Conservation (phyloP, 768 basidiomycete species). For the Fibroporia radiculosa region DNA sequence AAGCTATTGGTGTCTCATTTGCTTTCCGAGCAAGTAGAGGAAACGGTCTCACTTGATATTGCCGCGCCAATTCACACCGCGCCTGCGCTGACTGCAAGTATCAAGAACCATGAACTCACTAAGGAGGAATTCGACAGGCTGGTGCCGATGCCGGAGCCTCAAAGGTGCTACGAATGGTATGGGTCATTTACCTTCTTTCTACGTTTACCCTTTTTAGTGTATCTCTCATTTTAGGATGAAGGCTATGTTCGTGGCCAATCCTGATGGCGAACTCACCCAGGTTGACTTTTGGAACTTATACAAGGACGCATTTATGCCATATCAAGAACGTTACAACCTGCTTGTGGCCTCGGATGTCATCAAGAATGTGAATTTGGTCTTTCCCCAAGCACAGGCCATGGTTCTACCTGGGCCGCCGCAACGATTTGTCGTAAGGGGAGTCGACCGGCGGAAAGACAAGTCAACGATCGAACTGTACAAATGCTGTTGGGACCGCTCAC, state of each 20-base stretch:
- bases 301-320: slow-evolving; percentile 68
- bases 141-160: slow-evolving; percentile 56
- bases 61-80: slow-evolving; percentile 50
- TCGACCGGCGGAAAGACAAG: slow-evolving; percentile 58
- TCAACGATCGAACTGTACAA: slow-evolving; percentile 55
- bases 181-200: slow-evolving; percentile 9
- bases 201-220: not conserved
- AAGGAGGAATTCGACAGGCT: slow-evolving; percentile 60
- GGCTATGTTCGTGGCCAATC: slow-evolving; percentile 70
- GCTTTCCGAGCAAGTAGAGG: slow-evolving; percentile 65
- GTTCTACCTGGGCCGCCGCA: slow-evolving; percentile 66
- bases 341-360: slow-evolving; percentile 90
- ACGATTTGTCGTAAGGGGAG: slow-evolving; percentile 83
- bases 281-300: slow-evolving; percentile 96
- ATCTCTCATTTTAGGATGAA: slow-evolving; percentile 57
- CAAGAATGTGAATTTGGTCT: slow-evolving; percentile 82
- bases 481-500: slow-evolving; percentile 69
- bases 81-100: slow-evolving; percentile 36
- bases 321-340: slow-evolving; percentile 47
- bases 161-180: slow-evolving; percentile 79
- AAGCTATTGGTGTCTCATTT: slow-evolving; percentile 61
- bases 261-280: slow-evolving; percentile 81
- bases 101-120: slow-evolving; percentile 59
- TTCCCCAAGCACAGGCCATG: slow-evolving; percentile 82
- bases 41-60: slow-evolving; percentile 57